Percentiles rank a stretch among this genome's conserved stretches.
These are phyloP conservation scores for Phytophthora vignae DNA, from an alignment of 352 stramenopile genomes.

Conservation along the genomic window DNA sequence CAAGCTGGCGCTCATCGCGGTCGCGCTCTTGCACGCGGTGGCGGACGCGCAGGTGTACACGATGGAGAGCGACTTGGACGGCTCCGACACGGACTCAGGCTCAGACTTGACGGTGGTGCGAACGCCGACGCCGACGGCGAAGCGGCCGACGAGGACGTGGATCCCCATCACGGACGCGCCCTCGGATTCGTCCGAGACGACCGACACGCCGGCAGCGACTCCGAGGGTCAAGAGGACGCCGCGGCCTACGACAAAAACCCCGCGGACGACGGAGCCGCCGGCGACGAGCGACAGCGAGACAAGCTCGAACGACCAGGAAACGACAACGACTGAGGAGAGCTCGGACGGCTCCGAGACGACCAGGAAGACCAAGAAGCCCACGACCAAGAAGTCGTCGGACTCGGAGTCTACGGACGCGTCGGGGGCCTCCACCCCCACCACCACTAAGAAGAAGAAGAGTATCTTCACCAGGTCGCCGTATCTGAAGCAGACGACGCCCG, in stretches of 20 bases:
- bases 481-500: conserved; percentile 39
- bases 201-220: conserved; percentile 10
- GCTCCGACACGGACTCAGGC: neutral
- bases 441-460: conserved; percentile 34
- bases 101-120: neutral
- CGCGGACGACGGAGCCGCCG: conserved; percentile 14
- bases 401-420: conserved; percentile 13
- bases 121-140: conserved; percentile 29
- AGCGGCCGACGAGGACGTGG: conserved; percentile 23
- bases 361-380: neutral
- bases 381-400: neutral
- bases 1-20: conserved; percentile 24
- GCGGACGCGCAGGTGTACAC: conserved; percentile 35
- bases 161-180: conserved; percentile 34
- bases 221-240: conserved; percentile 25
- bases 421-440: conserved; percentile 15
- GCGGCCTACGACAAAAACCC: conserved; percentile 23
- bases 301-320: conserved; percentile 19
- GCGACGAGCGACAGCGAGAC: conserved; percentile 16
- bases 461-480: conserved; percentile 47
- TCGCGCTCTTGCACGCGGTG: conserved; percentile 5
- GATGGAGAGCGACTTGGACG: conserved; percentile 25
- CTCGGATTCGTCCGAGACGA: conserved; percentile 21
- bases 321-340: conserved; percentile 5
- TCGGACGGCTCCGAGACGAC: conserved; percentile 22